These are phyloP conservation scores for Tolypocladium album DNA, from an alignment of 2,329 filamentous ascomycete species.

Conservation along the genomic window DNA sequence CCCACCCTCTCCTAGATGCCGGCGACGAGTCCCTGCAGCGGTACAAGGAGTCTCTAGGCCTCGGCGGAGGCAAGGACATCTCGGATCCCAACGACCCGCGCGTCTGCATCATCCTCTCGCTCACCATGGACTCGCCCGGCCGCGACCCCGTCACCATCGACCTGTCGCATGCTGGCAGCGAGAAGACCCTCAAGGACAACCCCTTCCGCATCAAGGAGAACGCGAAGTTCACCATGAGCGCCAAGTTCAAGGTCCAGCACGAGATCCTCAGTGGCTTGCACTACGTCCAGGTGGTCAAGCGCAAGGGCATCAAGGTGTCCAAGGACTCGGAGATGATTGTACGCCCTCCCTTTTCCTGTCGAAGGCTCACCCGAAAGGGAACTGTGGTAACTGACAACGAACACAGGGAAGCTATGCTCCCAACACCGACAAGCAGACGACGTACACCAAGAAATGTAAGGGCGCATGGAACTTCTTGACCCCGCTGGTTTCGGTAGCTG, in stretches of 20 bases:
- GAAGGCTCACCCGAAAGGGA: not conserved
- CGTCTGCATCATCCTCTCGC: slow-evolving; percentile 85
- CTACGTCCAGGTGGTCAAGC: slow-evolving; percentile 89
- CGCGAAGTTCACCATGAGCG: slow-evolving; percentile 87
- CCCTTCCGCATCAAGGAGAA: slow-evolving; percentile 98
- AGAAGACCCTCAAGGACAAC: slow-evolving; percentile 73
- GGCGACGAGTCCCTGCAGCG: slow-evolving; percentile 90
- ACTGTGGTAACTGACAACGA: not conserved
- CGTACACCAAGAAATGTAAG: slow-evolving; percentile 89
- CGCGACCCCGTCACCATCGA: slow-evolving; percentile 83
- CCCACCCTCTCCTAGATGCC: slow-evolving; percentile 33
- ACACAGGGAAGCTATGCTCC: slow-evolving; percentile 80
- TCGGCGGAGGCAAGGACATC: slow-evolving; percentile 62
- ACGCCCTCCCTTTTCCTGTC: slow-evolving; percentile 22
- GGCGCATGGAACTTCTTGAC: slow-evolving; percentile 6
- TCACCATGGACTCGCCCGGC: slow-evolving; percentile 77
- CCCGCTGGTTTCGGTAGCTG: not conserved
- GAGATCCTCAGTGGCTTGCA: slow-evolving; percentile 91
- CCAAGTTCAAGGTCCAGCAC: slow-evolving; percentile 90
- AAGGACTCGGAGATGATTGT: slow-evolving; percentile 99
- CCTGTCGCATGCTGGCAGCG: slow-evolving; percentile 61
- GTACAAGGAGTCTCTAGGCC: slow-evolving; percentile 94
- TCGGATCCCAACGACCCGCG: slow-evolving; percentile 73
- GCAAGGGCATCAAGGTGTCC: slow-evolving; percentile 74
- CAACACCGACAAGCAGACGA: slow-evolving; percentile 75